Evolutionary conservation across 2,329 filamentous ascomycete genomes (phyloP), one percentile per base, ranked within the genome.

Genomic region (Sporothrix variecibatus): DNA sequence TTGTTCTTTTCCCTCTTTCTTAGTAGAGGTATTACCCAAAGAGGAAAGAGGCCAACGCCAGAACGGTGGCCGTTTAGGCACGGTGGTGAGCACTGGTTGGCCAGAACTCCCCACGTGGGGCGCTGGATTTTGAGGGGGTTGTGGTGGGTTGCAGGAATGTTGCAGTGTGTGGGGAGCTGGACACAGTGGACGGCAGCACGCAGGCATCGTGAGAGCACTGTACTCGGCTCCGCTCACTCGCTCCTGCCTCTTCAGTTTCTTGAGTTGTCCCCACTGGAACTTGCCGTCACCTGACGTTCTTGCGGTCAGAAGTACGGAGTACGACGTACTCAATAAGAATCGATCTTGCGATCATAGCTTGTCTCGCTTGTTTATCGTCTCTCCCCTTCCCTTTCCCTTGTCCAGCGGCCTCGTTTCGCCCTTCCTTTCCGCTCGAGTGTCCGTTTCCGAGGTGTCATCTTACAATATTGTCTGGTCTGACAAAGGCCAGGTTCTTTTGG

Each of bases 11-110:
- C 23, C 51, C 6, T n/a, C n/a, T 26, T 26, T 53, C 51, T 53
- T n/a, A 53, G 51, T 53, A 53, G n/a, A 23, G 6, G 51, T n/a
- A 53, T 23, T 53, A 6, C 64, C 64, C 64, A 68, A 68, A 68
- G 26, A 49, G 64, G 64, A 68, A 68, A 68, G 38, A 65, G 38
- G 38, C 17, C 34, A 43, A 15, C n/a, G 34, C 28, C 34, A 15
- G 31, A 43, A 40, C 60, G 26, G 26, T 31, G 40, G 62, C 40
- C 64, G 40, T 49, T 67, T 31, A 28, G 64, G 40, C 40, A 31
- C 11, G 34, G 43, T 26, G 34, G 60, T 9, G 60, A 43, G 38
- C 38, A 20, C 1, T 49, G 64, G 64, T 68, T 68, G 40, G 64
- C 62, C 43, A 40, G 43, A 17, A 17, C 26, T 46, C 23, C 23